Evolutionary conservation across 768 basidiomycete species (phyloP).

Genomic region (Hypholoma sublateritium): DNA sequence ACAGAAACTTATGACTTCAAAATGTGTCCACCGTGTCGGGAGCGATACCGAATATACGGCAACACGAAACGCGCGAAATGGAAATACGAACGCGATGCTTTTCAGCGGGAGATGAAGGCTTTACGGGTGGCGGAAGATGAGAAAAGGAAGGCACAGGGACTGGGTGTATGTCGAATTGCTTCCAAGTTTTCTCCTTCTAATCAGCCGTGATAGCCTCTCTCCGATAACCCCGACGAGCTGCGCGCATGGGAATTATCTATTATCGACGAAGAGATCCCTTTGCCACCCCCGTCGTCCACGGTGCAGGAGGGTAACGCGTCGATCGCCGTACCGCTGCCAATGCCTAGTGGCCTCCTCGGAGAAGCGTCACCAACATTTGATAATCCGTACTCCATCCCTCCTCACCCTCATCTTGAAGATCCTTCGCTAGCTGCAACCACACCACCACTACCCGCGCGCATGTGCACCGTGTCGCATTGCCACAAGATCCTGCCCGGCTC

Average conservation of each 20-base stretch:
- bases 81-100: conserved; percentile 45
- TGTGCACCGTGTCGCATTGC: conserved; percentile 61
- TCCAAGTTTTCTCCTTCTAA: not conserved
- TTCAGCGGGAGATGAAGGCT: conserved; percentile 38
- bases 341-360: no score
- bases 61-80: conserved; percentile 55
- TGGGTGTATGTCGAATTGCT: conserved; percentile 27
- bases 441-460: conserved; percentile 35
- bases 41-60: conserved; percentile 50
- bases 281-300: conserved; percentile 7
- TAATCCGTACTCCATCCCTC: no score
- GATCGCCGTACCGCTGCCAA: no score
- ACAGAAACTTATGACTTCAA: conserved; percentile 34
- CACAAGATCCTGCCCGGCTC: conserved; percentile 46
- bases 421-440: not conserved
- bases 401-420: no score
- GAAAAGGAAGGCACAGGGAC: conserved; percentile 30
- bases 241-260: conserved; percentile 35
- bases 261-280: conserved; percentile 28
- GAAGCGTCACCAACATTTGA: no score
- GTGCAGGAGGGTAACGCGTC: no score
- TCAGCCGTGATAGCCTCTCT: conserved; percentile 27
- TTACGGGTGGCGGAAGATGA: conserved; percentile 39
- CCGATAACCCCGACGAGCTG: conserved; percentile 33
- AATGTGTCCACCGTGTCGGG: conserved; percentile 48